Evolutionary conservation across 1,139 yeast genomes (phyloP).

Genomic region (Ogataea hybrid): DNA sequence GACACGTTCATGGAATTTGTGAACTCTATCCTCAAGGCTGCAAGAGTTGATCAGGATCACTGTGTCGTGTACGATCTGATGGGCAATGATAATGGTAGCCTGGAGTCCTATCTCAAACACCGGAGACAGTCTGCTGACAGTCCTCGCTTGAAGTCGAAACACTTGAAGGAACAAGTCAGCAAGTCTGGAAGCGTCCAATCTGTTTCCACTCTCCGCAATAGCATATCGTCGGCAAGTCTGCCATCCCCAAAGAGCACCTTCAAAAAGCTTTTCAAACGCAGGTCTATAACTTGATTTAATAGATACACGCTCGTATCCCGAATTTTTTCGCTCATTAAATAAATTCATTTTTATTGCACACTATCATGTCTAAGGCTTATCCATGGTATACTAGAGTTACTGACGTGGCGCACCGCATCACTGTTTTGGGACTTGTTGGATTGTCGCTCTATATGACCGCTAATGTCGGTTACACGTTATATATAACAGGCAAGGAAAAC

Average conservation of each 20-base stretch:
- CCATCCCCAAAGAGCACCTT: constrained; percentile 19
- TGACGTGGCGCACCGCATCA: constrained; percentile 79
- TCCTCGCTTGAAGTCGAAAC: not conserved
- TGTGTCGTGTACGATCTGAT: constrained; percentile 18
- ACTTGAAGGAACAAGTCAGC: constrained; percentile 9
- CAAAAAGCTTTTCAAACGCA: constrained; percentile 24
- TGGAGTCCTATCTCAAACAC: not conserved
- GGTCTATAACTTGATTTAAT: constrained; percentile 4
- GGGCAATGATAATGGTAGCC: not conserved
- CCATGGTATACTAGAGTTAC: constrained; percentile 77
- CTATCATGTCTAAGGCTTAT: constrained; percentile 29
- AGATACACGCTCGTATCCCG: constrained; percentile 9
- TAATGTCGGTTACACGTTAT: constrained; percentile 61
- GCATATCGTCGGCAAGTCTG: not conserved
- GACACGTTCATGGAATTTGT: constrained; percentile 40
- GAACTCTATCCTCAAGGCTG: constrained; percentile 32
- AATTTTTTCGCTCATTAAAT: not conserved
- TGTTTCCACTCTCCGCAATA: constrained; percentile 13
- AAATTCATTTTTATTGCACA: constrained; percentile 1
- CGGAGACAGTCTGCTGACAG: constrained; percentile 7
- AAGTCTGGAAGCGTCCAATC: constrained; percentile 23
- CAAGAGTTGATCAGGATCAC: constrained; percentile 16
- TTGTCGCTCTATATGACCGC: constrained; percentile 59
- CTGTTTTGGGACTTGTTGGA: constrained; percentile 77
- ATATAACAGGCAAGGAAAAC: constrained; percentile 51